Base-by-base conservation (phyloP, 2,329 filamentous ascomycete genomes). In the Fusarium sp. region DNA sequence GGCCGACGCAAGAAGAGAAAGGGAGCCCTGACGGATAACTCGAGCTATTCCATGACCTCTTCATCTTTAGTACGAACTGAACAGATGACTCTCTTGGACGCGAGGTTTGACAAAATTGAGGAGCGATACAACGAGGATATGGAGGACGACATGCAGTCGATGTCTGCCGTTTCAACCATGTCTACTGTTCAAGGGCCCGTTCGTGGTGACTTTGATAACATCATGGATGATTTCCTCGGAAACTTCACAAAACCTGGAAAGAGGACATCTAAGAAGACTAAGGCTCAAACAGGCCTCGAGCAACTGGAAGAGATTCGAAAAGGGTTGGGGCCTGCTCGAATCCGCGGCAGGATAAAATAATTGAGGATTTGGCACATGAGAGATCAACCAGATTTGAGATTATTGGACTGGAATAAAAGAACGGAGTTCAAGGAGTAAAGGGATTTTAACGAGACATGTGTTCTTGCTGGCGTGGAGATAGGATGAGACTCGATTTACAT, bases 1-100 rank as follows among this genome's bases (percentile, higher is more conserved):
- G 94, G 94, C 18, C 90, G 94, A 59, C 89, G 88, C 70, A 98
- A 98, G 91, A 98, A 97, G 89, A 91, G 96, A 80, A 98, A 97
- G 86, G 96, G 95, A 50, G 96, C 96, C 5, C 85, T 97, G 81
- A 98, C 96, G 7, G 94, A 93, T 73, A 92, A 93, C 2, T 96
- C 95, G 2, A 91, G 89, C 66, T 97, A 96, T 83, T 96, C 93
- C 59, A 97, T 97, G 95, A 95, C 93, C 0, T 97, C 94, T 2
- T 97, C 95, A 0, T 93, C 94, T 0, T 86, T 97, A 23, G 91
- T 94, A 58, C 91, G 96, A 62, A 99, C 95, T 3, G 96, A 98
- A 78, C 94, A 95, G 46, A 89, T 97, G 68, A 91, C 91, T 2
- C 88, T 97, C 2, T 87, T 99, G 11, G 97, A 99, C 80, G 93